A percentile compares a stretch with the other conserved stretches of the same genome.
Conservation (phyloP, 768 basidiomycete genomes). For the Mycena latifolia region DNA sequence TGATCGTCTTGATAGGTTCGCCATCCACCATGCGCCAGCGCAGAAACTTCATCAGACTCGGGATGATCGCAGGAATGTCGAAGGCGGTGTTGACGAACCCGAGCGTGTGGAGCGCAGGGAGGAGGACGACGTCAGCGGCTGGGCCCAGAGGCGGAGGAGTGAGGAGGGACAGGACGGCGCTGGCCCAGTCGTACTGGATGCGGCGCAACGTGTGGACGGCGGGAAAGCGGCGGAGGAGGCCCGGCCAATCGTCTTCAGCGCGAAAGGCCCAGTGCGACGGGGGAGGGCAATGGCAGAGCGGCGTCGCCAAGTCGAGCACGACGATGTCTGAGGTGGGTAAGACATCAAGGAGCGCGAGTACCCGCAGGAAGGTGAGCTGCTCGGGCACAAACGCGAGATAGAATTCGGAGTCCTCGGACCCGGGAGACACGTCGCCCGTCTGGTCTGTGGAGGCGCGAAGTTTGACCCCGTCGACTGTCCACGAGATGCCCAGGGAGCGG, state of each 20-base stretch:
- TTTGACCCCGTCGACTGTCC: background rate
- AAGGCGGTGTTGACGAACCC: constrained; percentile 10
- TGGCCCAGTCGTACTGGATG: constrained; percentile 14
- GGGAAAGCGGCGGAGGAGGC: background rate
- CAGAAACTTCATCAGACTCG: background rate
- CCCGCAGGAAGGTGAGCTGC: background rate
- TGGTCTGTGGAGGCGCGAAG: constrained; percentile 5
- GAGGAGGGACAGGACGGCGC: background rate
- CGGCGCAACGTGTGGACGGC: background rate
- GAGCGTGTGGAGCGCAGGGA: constrained; percentile 11
- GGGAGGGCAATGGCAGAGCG: background rate
- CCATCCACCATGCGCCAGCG: background rate
- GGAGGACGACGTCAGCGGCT: background rate
- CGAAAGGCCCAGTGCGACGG: background rate
- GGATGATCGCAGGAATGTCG: constrained; percentile 9
- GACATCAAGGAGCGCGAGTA: background rate
- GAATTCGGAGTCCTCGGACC: background rate
- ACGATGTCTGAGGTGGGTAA: background rate
- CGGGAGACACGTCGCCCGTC: background rate
- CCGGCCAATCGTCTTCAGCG: background rate
- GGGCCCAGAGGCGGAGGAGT: background rate
- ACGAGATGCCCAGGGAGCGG: background rate
- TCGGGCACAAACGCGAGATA: background rate
- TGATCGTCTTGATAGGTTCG: background rate
- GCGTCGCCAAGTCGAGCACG: constrained; percentile 5